phyloP scores from a whole-genome alignment of 176 grass and related monocot species.

The Saccharum spontaneum region DNA sequence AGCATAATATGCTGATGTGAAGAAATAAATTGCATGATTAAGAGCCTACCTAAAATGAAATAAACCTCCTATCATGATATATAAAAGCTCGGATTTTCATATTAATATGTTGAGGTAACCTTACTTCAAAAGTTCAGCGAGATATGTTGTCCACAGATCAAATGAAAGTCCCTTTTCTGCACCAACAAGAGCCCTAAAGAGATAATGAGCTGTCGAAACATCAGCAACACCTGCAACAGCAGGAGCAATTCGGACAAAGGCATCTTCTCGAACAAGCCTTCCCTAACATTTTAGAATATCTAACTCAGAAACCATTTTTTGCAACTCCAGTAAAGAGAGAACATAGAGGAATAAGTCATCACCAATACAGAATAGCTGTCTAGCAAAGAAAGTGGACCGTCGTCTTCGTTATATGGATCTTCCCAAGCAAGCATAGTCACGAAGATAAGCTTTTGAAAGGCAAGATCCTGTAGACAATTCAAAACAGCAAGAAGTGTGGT shows the following conservation, averaged over 20 bases:
- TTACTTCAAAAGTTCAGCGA: constrained; percentile 90
- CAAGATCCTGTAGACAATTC: constrained; percentile 66
- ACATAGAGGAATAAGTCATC: constrained; percentile 20
- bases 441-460: constrained; percentile 96
- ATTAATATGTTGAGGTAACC: constrained; percentile 33
- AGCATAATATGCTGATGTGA: constrained; percentile 18
- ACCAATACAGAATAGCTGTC: constrained; percentile 78
- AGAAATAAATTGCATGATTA: neutral
- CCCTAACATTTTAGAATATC: constrained; percentile 59
- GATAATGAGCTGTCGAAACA: constrained; percentile 67
- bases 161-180: constrained; percentile 73
- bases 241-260: constrained; percentile 90
- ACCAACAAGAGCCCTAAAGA: constrained; percentile 85
- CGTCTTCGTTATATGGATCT: constrained; percentile 53
- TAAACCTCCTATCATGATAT: neutral
- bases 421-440: constrained; percentile 99
- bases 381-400: constrained; percentile 40
- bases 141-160: constrained; percentile 73
- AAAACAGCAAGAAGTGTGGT: constrained; percentile 5
- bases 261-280: constrained; percentile 84
- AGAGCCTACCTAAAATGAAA: constrained; percentile 20
- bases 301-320: constrained; percentile 33
- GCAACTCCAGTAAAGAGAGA: constrained; percentile 32
- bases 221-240: constrained; percentile 82
- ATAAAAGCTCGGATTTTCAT: neutral